Percentiles rank a stretch among this genome's conserved stretches.
Conservation (phyloP, 2,329 filamentous ascomycete genomes). For the Beauveria medogensis region DNA sequence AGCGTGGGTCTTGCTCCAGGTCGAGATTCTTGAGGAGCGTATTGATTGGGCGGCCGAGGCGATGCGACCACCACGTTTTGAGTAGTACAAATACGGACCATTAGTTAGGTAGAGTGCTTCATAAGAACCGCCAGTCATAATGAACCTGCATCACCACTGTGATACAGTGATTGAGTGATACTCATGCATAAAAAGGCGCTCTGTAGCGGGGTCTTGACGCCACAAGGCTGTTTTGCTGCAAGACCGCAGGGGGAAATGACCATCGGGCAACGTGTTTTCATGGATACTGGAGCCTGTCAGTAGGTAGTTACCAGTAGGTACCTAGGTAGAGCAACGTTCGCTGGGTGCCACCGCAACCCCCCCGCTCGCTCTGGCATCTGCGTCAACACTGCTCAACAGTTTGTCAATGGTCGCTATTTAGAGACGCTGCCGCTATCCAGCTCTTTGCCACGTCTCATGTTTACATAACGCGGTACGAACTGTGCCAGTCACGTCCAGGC, state of each 20-base stretch:
- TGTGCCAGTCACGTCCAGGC: background rate
- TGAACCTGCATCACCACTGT: background rate
- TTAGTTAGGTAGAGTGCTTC: background rate
- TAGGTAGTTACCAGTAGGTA: background rate
- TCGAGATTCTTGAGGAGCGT: background rate
- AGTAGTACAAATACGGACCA: background rate
- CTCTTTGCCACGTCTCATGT: background rate
- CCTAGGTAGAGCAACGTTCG: background rate
- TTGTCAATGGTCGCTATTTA: background rate
- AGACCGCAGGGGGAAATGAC: background rate
- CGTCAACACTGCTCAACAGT: background rate
- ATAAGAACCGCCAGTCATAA: background rate
- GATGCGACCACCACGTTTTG: background rate
- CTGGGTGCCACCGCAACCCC: background rate
- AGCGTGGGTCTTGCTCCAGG: conserved; percentile 7
- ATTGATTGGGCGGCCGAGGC: conserved; percentile 5
- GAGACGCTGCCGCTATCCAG: too few relatives aligned
- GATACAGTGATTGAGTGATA: background rate
- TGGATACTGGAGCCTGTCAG: background rate
- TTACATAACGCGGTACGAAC: background rate
- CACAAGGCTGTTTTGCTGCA: background rate
- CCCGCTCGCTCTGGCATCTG: background rate
- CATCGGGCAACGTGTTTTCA: background rate
- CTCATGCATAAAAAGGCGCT: background rate
- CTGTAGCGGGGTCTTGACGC: background rate